phyloP scores from a whole-genome alignment of 1,284 basidiomycete genomes.

The Tilletia horrida region DNA sequence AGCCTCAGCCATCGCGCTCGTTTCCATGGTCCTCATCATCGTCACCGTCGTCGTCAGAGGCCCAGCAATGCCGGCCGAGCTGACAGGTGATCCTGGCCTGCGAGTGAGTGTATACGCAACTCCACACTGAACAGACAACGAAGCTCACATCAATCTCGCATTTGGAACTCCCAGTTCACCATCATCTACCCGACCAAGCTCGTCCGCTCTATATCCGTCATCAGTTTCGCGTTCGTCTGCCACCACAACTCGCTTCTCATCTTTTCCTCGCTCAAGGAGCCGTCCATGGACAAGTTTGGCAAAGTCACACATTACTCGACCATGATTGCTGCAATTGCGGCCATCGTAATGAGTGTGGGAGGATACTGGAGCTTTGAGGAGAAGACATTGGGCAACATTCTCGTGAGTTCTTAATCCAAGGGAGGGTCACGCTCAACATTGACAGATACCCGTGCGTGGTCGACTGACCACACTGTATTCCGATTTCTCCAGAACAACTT shows the following conservation, averaged over 20 bases:
- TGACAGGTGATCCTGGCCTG: conserved; percentile 66
- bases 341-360: conserved; percentile 70
- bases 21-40: conserved; percentile 94
- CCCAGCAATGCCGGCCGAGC: conserved; percentile 70
- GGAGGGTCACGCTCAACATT: no score
- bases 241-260: conserved; percentile 61
- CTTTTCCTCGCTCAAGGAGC: conserved; percentile 85
- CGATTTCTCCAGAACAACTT: conserved; percentile 45
- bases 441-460: background rate
- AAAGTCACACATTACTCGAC: conserved; percentile 72
- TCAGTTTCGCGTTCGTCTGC: conserved; percentile 55
- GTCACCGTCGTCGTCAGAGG: conserved; percentile 79
- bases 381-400: conserved; percentile 66
- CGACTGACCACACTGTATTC: conserved; percentile 1
- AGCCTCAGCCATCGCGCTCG: conserved; percentile 70
- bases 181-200: conserved; percentile 71
- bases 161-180: conserved; percentile 65
- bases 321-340: conserved; percentile 47
- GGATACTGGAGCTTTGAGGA: conserved; percentile 91
- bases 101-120: conserved; percentile 23
- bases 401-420: conserved; percentile 26
- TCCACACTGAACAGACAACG: background rate
- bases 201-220: conserved; percentile 50
- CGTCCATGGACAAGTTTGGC: conserved; percentile 90
- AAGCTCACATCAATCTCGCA: background rate